Base-by-base conservation (phyloP, 2,329 filamentous ascomycete genomes). In the Gyromitra esculenta region DNA sequence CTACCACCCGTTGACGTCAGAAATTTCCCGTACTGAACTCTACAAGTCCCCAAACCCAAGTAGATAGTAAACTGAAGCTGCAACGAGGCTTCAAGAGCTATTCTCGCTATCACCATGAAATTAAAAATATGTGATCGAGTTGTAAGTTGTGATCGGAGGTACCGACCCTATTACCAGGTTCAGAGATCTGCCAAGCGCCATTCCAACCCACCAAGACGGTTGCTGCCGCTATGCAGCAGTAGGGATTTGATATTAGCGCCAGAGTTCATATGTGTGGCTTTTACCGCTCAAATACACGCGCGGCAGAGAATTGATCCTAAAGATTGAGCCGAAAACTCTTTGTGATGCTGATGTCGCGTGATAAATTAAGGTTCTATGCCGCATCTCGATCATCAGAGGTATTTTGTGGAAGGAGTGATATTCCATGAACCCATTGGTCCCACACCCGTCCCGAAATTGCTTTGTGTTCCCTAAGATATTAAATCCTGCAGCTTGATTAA, bases 201-300 rank as follows among this genome's bases (percentile, higher is more conserved):
- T 31, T 31, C 25, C 48, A 57, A 15, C 15, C 25, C 35, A 57
- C 52, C 52, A 57, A 57, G 25, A 37, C 52, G 52, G 48, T 11
- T 37, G 8, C n/a, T 41, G 56, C 35, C 39, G 31, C 54, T 15
- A 41, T 45, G 52, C 54, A 41, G 52, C 18, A 41, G 18, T 39
- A 48, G n/a, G 54, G 66, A 11, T 39, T 41, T 9, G 18, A 45
- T n/a, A 37, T 45, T 68, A 69, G 65, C 65, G 54, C 52, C 8
- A 25, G 65, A 54, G 21, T 31, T 13, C 37, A 45, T 43, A 43
- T 68, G 39, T 25, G 25, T 11, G 25, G 45, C 50, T 43, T 4
- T 69, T 60, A 50, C 41, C 54, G 66, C 54, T 35, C 18, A 52
- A 52, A 70, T 52, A 60, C 54, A 68, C 65, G 65, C 59, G 59